Base-by-base conservation (phyloP, 495 filamentous ascomycete species). In the Podospora tetraspora region DNA sequence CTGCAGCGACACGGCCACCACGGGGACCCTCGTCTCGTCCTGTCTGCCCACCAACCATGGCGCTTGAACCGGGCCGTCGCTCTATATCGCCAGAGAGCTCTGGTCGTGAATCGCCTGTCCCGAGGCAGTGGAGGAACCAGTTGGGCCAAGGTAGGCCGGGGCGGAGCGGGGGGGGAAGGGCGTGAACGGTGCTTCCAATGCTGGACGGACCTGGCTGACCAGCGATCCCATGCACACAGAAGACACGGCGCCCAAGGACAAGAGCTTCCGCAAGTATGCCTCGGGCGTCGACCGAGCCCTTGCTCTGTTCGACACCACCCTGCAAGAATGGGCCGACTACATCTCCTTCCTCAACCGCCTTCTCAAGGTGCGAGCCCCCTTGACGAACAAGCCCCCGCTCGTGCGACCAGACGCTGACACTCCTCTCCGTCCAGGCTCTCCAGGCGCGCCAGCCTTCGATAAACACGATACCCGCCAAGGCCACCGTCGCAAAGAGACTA, bases 261-360 rank as follows among this genome's bases (percentile, higher is more conserved):
- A 96, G 79, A 86, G 87, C 71, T 96, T 92, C 75, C 92, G 94
- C 69, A 88, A 92, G 72, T 99, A 97, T 89, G 92, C 92, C 25
- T 90, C 90, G 56, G 89, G 87, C 62, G 88, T 99, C 66, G 93
- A 97, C 74, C 85, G 93, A 77, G 92, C 93, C 56, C 84, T 99
- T 70, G 88, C 91, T 29, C 81, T 96, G 29, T 99, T 97, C 79
- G 95, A 99, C 79, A 93, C 90, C 23, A 88, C 92, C 61, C 82
- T 97, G 70, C 92, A 97, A 79, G 95, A 98, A 87, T 99, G 95
- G 95, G 94, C 96, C 37, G 95, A 99, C 77, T 99, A 99, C 75
- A 98, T 99, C 75, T 96, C 94, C 11, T 98, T 98, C 76, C 83
- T 99, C 34, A 93, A 90, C 73, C 89, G 95, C 37, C 82, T 99